phyloP scores from a whole-genome alignment of 805 yeast genomes.

The Wickerhamia fluorescens region DNA sequence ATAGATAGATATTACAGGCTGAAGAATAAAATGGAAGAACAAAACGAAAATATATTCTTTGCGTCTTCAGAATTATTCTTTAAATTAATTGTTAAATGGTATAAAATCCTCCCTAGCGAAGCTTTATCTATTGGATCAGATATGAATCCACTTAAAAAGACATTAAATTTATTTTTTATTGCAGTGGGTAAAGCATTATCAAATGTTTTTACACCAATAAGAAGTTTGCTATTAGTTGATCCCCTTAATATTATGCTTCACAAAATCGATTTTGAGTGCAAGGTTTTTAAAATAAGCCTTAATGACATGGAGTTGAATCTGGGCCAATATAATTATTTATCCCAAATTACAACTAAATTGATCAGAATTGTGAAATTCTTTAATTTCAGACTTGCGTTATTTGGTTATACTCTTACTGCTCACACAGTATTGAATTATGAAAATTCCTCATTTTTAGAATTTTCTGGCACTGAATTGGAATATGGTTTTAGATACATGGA shows the following conservation, averaged over 20 bases:
- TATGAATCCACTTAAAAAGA: conserved; percentile 23
- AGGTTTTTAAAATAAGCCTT: no score
- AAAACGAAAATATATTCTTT: conserved; percentile 13
- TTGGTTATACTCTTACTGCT: conserved; percentile 18
- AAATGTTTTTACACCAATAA: conserved; percentile 27
- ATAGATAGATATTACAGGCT: conserved; percentile 20
- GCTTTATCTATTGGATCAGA: conserved; percentile 20
- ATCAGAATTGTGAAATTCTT: conserved; percentile 27
- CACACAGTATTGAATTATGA: conserved; percentile 12
- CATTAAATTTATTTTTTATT: conserved; percentile 26
- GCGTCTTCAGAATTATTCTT: conserved; percentile 25
- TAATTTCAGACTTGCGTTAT: conserved; percentile 20
- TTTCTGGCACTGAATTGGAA: conserved; percentile 6
- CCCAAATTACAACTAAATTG: conserved; percentile 17
- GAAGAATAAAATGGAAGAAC: conserved; percentile 9
- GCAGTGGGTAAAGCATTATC: conserved; percentile 28
- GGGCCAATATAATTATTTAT: conserved; percentile 15
- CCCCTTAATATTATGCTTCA: conserved; percentile 27
- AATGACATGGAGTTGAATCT: conserved; percentile 10
- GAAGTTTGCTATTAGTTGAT: conserved; percentile 29
- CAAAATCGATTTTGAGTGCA: conserved; percentile 20
- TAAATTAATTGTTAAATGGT: conserved; percentile 30
- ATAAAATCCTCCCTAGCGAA: conserved; percentile 27
- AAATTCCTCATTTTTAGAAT: conserved; percentile 7
- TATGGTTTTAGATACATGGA: conserved; percentile 7